Conservation (phyloP, 2,329 filamentous ascomycete species). For the Aspergillus neoniger region DNA sequence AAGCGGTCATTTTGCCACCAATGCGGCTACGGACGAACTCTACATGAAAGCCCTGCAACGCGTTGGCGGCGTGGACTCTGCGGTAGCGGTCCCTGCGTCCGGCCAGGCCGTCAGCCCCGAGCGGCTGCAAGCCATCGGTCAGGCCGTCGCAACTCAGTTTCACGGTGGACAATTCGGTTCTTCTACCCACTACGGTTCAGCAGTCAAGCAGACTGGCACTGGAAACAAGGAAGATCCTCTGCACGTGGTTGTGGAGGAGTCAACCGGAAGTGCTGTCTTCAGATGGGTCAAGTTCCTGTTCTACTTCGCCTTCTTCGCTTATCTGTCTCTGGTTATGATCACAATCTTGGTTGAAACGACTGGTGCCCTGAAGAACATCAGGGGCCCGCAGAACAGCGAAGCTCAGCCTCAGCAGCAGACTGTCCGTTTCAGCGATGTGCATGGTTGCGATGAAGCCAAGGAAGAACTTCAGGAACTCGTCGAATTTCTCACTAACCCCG, state of each 20-base stretch:
- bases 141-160: constrained; percentile 74
- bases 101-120: constrained; percentile 54
- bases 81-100: constrained; percentile 23
- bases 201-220: constrained; percentile 54
- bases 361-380: constrained; percentile 76
- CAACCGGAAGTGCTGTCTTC: constrained; percentile 74
- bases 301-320: constrained; percentile 75
- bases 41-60: constrained; percentile 74
- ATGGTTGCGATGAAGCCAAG: constrained; percentile 97
- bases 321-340: constrained; percentile 75
- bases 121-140: constrained; percentile 75
- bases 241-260: constrained; percentile 94
- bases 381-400: constrained; percentile 72
- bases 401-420: constrained; percentile 91
- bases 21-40: constrained; percentile 71
- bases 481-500: constrained; percentile 90
- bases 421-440: constrained; percentile 87
- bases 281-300: constrained; percentile 88
- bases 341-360: constrained; percentile 81
- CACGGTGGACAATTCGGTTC: constrained; percentile 60
- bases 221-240: constrained; percentile 83
- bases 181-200: constrained; percentile 47
- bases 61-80: constrained; percentile 51
- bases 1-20: constrained; percentile 80
- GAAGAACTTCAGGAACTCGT: constrained; percentile 97